Conservation (phyloP, 2,329 filamentous ascomycete species). For the Ophiocordyceps sinensis region DNA sequence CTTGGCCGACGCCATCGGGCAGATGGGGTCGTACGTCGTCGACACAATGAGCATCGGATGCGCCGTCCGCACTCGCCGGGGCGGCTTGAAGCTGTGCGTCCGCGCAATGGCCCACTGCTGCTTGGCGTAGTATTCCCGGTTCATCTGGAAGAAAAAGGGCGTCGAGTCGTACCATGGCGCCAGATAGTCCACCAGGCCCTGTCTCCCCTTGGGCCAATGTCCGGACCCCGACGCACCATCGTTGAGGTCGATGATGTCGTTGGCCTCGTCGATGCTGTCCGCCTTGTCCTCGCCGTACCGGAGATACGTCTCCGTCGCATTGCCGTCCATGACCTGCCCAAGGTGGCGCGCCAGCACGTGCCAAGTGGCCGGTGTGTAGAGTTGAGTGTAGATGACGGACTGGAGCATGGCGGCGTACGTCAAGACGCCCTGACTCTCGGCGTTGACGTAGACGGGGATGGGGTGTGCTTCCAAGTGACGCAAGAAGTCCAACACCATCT, state of each 20-base stretch:
- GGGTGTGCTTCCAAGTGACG: conserved; percentile 21
- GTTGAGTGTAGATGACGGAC: conserved; percentile 19
- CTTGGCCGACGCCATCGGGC: conserved; percentile 24
- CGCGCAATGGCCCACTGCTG: conserved; percentile 15
- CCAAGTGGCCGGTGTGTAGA: conserved; percentile 25
- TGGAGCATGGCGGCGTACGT: conserved; percentile 19
- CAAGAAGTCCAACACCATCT: conserved; percentile 17
- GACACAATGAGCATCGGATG: conserved; percentile 17
- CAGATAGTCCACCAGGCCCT: conserved; percentile 18
- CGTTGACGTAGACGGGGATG: conserved; percentile 26
- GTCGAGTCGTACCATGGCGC: conserved; percentile 16
- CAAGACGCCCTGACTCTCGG: conserved; percentile 21
- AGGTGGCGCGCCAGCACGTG: conserved; percentile 19
- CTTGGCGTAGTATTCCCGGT: conserved; percentile 15
- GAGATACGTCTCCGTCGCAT: conserved; percentile 22
- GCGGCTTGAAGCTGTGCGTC: conserved; percentile 14
- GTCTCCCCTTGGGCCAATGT: conserved; percentile 18
- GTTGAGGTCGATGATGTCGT: conserved; percentile 12
- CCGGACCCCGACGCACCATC: conserved; percentile 10
- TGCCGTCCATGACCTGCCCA: conserved; percentile 20
- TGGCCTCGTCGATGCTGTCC: conserved; percentile 10
- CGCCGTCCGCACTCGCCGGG: conserved; percentile 16
- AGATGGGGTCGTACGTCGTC: conserved; percentile 32
- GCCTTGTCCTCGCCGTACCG: conserved; percentile 13
- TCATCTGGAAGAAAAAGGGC: conserved; percentile 14